A percentile compares a stretch with the other conserved stretches of the same genome.
Conservation (phyloP, 1,284 basidiomycete species). For the Puccinia polysora region DNA sequence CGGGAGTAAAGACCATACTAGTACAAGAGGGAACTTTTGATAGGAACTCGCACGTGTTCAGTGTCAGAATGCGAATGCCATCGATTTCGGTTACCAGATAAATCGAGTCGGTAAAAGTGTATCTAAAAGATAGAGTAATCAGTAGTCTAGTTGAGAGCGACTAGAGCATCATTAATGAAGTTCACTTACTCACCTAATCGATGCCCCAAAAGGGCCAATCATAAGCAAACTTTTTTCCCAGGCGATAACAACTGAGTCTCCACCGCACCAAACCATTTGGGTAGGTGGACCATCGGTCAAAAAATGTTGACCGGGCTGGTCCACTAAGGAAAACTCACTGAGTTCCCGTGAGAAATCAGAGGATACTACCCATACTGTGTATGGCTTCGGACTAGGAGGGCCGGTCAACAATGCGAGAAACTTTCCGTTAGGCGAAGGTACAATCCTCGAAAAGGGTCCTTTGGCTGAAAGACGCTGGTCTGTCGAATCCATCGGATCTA, state of each 20-base stretch:
- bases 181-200: conserved; percentile 28
- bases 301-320: conserved; percentile 50
- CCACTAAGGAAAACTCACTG: conserved; percentile 67
- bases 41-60: conserved; percentile 77
- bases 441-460: conserved; percentile 80
- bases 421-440: conserved; percentile 87
- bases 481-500: conserved; percentile 13
- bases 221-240: conserved; percentile 77
- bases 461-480: conserved; percentile 63
- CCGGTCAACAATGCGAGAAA: conserved; percentile 78
- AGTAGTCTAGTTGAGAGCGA: not conserved
- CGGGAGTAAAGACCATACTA: conserved; percentile 72
- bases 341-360: conserved; percentile 83
- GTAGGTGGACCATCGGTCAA: conserved; percentile 51
- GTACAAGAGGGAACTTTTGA: conserved; percentile 63
- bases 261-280: conserved; percentile 90
- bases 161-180: not conserved
- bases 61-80: conserved; percentile 74
- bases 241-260: conserved; percentile 82
- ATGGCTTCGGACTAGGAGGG: conserved; percentile 46
- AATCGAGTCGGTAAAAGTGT: conserved; percentile 70
- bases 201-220: conserved; percentile 83
- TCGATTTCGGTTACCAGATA: conserved; percentile 80
- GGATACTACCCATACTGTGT: conserved; percentile 83
- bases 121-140: conserved; percentile 58